Evolutionary conservation across 306 rosid genomes (phyloP), one percentile per base, ranked within the genome.

Genomic region (Trifolium fragiferum): DNA sequence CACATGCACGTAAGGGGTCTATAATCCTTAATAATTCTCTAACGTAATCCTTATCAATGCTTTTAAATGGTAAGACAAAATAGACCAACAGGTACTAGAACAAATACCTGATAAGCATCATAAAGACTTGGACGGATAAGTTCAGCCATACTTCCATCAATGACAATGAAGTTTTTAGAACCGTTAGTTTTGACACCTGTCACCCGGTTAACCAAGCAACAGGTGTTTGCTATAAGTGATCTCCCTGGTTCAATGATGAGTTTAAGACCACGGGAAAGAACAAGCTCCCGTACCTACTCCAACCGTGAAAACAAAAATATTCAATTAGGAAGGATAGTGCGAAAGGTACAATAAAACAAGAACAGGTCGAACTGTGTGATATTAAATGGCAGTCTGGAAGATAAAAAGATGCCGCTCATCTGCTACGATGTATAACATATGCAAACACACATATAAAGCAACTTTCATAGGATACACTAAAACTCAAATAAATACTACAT

Each of bases 181-280:
- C 99, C 99, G 50, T 94, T 94, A 54, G 96, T 94, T 84, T 94
- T 94, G 76, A 94, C 96, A 37, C 99, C 96, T 0, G 96, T 94
- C 61, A 94, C 99, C 77, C 95, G 90, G 79, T 86, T 94, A 67
- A 94, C 99, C 64, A 94, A 81, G 80, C 96, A 92, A 79, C 96
- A 90, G 8, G 99, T 88, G 78, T 94, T 92, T 55, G 97, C 99
- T 49, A 94, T 90, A 43, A 94, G 93, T 47, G 99, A 94, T 80
- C 99, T 92, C 71, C 97, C 99, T 2, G 99, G 99, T 81, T 94
- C 99, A 66, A 94, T 92, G 80, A 94, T 91, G 80, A 94, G 99
- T 63, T 86, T 92, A 65, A 94, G 95, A 81, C 75, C 82, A 73
- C 90, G 91, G 11, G 97, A 84, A 49, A 85, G 87, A 73, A 94